These are phyloP conservation scores for Solanum paucissectum DNA, from an alignment of 257 asterid genomes.

Conservation along the genomic window DNA sequence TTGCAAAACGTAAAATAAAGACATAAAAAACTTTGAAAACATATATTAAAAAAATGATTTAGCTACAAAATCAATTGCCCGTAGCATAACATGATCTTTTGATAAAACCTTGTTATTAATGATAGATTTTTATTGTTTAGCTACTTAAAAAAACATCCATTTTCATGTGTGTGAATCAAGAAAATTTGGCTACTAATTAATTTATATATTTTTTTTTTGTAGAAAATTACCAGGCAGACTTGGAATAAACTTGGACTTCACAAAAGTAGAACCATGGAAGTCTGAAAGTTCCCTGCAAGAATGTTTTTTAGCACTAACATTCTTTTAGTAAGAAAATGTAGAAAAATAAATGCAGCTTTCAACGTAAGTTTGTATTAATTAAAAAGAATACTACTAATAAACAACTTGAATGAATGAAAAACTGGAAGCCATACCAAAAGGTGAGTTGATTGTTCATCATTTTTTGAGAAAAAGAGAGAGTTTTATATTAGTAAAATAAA, in stretches of 20 bases:
- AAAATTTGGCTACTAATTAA: neutral
- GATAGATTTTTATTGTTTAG: neutral
- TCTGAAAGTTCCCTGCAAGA: neutral
- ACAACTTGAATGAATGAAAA: neutral
- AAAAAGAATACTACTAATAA: neutral
- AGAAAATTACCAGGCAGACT: neutral
- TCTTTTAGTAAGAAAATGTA: neutral
- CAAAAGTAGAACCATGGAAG: neutral
- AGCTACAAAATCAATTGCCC: neutral
- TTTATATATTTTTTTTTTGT: no score
- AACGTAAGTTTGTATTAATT: neutral
- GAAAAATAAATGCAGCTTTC: neutral
- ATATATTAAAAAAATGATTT: neutral
- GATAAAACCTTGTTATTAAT: neutral
- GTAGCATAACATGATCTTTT: no score
- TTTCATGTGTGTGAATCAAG: neutral
- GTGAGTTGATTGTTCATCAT: neutral
- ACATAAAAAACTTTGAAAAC: neutral
- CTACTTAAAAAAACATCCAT: neutral
- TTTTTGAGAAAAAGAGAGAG: neutral
- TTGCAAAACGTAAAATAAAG: neutral
- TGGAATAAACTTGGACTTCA: neutral
- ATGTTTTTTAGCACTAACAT: neutral
- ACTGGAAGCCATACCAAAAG: neutral
- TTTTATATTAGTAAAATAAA: neutral